phyloP scores from a whole-genome alignment of 1,284 basidiomycete species.

The Trametes hirsuta region DNA sequence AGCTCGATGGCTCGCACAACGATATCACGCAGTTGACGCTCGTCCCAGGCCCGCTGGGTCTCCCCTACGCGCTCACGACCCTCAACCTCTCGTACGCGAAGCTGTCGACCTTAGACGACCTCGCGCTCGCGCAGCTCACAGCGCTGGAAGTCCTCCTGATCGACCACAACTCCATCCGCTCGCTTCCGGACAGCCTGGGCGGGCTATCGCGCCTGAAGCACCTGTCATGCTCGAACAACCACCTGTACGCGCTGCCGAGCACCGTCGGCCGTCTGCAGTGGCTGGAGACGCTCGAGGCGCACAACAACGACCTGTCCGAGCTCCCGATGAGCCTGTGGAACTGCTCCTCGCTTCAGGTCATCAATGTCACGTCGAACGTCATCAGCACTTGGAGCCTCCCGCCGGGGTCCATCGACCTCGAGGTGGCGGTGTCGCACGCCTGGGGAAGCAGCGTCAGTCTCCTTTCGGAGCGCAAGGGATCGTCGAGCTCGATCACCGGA shows the following conservation, averaged over 20 bases:
- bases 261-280: constrained; percentile 80
- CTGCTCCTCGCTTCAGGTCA: constrained; percentile 71
- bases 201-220: constrained; percentile 71
- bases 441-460: constrained; percentile 18
- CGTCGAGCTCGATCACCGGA: constrained; percentile 38
- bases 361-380: constrained; percentile 93
- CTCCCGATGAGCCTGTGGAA: constrained; percentile 85
- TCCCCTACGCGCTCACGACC: constrained; percentile 71
- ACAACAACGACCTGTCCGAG: constrained; percentile 89
- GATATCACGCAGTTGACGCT: constrained; percentile 84
- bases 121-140: constrained; percentile 71
- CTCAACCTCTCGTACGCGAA: constrained; percentile 93
- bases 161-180: constrained; percentile 87
- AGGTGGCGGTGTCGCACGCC: constrained; percentile 6
- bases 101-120: constrained; percentile 82
- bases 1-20: constrained; percentile 77
- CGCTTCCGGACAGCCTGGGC: constrained; percentile 83
- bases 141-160: constrained; percentile 77
- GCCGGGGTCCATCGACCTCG: constrained; percentile 20
- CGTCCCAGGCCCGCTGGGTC: constrained; percentile 56
- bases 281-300: constrained; percentile 82
- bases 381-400: constrained; percentile 77
- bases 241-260: constrained; percentile 77
- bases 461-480: constrained; percentile 47
- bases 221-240: constrained; percentile 91